Evolutionary conservation across 305 asterid species (phyloP).

Genomic region (Fraxinus paxiana): DNA sequence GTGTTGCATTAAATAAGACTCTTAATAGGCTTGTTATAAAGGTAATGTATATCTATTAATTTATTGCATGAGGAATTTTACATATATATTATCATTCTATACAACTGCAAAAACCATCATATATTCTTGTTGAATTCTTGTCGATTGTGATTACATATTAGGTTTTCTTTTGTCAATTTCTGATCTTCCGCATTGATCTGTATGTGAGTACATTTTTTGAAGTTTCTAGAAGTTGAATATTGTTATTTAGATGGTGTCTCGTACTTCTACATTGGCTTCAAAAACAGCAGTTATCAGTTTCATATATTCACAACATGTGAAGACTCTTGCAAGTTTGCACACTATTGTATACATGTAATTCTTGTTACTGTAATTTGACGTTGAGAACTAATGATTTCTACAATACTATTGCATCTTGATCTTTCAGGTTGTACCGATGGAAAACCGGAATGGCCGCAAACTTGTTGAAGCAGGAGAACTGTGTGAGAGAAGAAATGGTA

Average conservation of each 20-base stretch:
- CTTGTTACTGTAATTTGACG: not conserved
- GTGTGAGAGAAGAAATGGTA: conserved; percentile 96
- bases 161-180: not conserved
- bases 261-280: not conserved
- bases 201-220: not conserved
- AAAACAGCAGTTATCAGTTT: not conserved
- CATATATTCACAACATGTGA: not conserved
- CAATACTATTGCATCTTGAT: conserved; percentile 17
- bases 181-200: not conserved
- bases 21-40: conserved; percentile 78
- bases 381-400: conserved; percentile 12
- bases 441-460: conserved; percentile 85
- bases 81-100: not conserved
- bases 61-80: not conserved
- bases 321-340: not conserved
- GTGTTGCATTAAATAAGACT: conserved; percentile 51
- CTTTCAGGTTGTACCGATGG: conserved; percentile 79
- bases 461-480: conserved; percentile 91
- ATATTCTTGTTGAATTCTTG: not conserved
- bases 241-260: not conserved
- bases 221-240: not conserved
- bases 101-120: not conserved
- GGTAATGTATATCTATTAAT: conserved; percentile 40
- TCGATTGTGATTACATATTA: not conserved
- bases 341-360: not conserved